phyloP scores from a whole-genome alignment of 352 stramenopile species.

The Globisporangium takayamanum region DNA sequence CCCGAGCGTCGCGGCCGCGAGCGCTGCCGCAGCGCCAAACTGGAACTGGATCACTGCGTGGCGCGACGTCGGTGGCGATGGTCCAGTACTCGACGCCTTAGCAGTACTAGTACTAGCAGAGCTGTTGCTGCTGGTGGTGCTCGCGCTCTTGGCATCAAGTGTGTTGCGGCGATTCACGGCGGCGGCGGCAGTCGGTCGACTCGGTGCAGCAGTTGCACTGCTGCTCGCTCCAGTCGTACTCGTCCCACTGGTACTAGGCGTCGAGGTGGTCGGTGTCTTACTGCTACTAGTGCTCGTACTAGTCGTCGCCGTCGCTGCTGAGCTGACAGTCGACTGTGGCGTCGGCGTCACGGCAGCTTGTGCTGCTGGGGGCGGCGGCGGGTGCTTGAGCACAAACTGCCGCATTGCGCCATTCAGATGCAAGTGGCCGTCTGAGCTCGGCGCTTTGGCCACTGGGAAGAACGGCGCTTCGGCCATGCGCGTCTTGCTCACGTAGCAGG shows the following conservation, averaged over 20 bases:
- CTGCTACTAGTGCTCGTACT: not conserved
- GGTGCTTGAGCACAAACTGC: conserved; percentile 8
- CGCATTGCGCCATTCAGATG: conserved; percentile 16
- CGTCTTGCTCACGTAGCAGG: conserved; percentile 67
- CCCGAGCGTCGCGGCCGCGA: conserved; percentile 14
- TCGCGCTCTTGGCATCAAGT: conserved; percentile 5
- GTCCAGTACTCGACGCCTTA: not conserved
- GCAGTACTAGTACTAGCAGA: not conserved
- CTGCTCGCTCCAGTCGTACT: not conserved
- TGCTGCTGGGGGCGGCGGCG: conserved; percentile 1
- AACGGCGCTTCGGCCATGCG: conserved; percentile 63
- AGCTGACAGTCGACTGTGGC: not conserved
- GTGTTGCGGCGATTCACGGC: conserved; percentile 38
- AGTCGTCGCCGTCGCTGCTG: not conserved
- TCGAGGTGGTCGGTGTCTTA: not conserved
- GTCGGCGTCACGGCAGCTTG: not conserved
- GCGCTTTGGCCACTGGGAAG: conserved; percentile 58
- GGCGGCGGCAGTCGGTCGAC: conserved; percentile 21
- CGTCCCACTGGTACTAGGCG: not conserved
- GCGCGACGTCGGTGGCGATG: not conserved
- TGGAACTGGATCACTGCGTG: conserved; percentile 15
- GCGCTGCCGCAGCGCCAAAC: conserved; percentile 14
- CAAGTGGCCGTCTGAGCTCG: conserved; percentile 1
- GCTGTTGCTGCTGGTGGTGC: conserved; percentile 1
- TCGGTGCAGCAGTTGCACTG: not conserved